Evolutionary conservation across 1,139 yeast genomes (phyloP).

Genomic region (Suhomyces wounanorum): DNA sequence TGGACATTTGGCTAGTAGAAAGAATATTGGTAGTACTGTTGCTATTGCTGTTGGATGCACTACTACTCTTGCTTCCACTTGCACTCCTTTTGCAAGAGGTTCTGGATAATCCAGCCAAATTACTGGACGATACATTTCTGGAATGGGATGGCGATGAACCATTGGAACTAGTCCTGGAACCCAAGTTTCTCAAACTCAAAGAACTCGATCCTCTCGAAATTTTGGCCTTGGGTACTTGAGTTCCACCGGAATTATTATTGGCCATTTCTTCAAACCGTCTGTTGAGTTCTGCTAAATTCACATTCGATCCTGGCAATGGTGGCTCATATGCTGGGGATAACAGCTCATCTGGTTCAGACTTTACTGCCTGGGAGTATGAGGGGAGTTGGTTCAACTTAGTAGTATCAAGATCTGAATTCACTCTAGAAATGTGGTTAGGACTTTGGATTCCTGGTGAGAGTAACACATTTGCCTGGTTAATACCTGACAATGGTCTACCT

Average conservation of each 20-base stretch:
- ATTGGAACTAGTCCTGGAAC: conserved; percentile 22
- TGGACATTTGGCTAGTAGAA: conserved; percentile 5
- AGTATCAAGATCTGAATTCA: conserved; percentile 43
- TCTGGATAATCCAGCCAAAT: conserved; percentile 19
- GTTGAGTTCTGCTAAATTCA: conserved; percentile 33
- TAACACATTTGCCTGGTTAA: conserved; percentile 6
- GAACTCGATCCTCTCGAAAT: conserved; percentile 27
- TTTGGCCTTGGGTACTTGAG: background rate
- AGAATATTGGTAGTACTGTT: background rate
- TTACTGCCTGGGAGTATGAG: conserved; percentile 75
- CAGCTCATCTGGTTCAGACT: conserved; percentile 48
- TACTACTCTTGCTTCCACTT: background rate
- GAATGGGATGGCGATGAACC: conserved; percentile 34
- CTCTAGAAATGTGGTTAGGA: conserved; percentile 63
- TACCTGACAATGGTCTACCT: conserved; percentile 15
- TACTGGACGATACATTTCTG: conserved; percentile 30
- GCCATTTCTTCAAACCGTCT: conserved; percentile 23
- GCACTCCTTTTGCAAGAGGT: conserved; percentile 16
- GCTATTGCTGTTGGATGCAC: conserved; percentile 4
- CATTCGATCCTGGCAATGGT: conserved; percentile 49
- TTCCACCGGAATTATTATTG: conserved; percentile 6
- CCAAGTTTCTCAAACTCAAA: conserved; percentile 20
- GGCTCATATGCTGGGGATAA: conserved; percentile 67
- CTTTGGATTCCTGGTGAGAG: conserved; percentile 42
- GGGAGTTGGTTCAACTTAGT: conserved; percentile 67